Conservation (phyloP, 345 rosid genomes). For the Salix brachista region DNA sequence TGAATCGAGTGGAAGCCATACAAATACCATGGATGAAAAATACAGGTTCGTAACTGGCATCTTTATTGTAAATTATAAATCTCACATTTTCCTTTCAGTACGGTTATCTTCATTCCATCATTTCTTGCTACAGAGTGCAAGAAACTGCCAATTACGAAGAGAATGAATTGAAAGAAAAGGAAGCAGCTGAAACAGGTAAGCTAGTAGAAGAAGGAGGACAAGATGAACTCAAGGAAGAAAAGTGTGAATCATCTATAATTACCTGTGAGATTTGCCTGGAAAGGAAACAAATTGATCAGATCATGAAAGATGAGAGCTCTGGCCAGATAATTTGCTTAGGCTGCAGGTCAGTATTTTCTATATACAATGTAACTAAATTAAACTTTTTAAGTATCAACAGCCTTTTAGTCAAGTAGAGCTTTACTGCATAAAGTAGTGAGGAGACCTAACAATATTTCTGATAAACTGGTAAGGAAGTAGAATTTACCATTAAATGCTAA, state of each 20-base stretch:
- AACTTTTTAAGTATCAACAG: too few relatives aligned
- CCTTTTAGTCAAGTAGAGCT: neutral
- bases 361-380: neutral
- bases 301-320: neutral
- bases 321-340: neutral
- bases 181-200: neutral
- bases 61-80: neutral
- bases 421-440: neutral
- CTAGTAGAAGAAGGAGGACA: neutral
- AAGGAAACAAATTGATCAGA: neutral
- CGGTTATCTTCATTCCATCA: neutral
- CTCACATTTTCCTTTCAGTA: neutral
- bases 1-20: slow-evolving; percentile 27
- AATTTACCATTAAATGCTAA: neutral
- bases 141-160: neutral
- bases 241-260: neutral
- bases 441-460: neutral
- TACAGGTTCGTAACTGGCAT: neutral
- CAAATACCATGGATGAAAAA: neutral
- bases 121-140: neutral
- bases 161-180: neutral
- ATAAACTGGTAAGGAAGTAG: neutral
- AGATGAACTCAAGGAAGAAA: neutral
- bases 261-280: slow-evolving; percentile 1
- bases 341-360: neutral